Evolutionary conservation across 2,329 filamentous ascomycete genomes (phyloP), one percentile per base, ranked within the genome.

Genomic region (Periconia macrospinosa): DNA sequence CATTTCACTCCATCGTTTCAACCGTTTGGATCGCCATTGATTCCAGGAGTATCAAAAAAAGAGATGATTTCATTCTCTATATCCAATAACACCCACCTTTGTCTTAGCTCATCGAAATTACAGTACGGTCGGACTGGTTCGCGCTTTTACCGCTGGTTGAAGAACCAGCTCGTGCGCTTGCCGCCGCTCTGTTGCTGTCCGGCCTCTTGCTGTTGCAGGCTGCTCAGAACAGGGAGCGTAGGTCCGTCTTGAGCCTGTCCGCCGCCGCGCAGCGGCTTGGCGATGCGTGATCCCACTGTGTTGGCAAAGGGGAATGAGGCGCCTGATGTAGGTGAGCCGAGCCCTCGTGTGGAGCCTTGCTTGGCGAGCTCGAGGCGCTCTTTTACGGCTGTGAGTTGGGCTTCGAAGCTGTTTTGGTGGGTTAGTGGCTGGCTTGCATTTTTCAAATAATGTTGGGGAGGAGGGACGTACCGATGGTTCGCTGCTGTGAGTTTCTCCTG

Each of bases 401-500:
- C 88, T 81, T 99, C 94, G 81, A 99, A 99, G 75, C 94, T 97
- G 72, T 45, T 19, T 11, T 35, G 11, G 18, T 40, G 52, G 54
- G 53, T 62, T 52, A 58, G 57, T 30, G 19, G 44, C 50, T 30
- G 44, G 41, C 48, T 49, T 48, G 49, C 35, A 45, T 23, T 18
- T 30, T 49, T 47, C 14, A 30, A 13, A 40, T 41, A 45, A 45
- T 13, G 10, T 18, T 53, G 30, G 23, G 17, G n/a, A 41, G 33
- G 37, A 45, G 30, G 27, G 23, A 35, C n/a, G 67, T 87, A 97
- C 94, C 95, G 90, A 79, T 97, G 93, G 75, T 97, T 99, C 41
- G 94, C 92, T 57, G 93, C 89, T 30, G 93, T 96, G 73, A 99
- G 84, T 80, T 99, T 99, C 81, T 99, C 94, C 79, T 99, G 94